Base-by-base conservation (phyloP, 2,329 filamentous ascomycete species). In the Moelleriella libera region DNA sequence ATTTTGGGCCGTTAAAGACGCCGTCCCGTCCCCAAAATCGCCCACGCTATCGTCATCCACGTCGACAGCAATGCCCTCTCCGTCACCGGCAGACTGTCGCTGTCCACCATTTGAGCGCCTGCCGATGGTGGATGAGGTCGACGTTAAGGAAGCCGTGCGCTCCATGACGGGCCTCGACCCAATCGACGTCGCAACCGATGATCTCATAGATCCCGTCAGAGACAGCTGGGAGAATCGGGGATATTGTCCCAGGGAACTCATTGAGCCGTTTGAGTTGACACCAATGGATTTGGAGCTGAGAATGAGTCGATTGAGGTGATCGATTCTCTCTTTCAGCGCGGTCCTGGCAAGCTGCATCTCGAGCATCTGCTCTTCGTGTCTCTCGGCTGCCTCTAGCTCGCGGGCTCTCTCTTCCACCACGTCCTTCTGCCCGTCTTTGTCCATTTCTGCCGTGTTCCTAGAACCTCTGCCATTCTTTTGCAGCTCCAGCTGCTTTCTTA, bases 301-400 rank as follows among this genome's bases (percentile, higher is more conserved):
- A 53, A 98, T 97, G 45, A 98, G 72, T 44, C 90, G 82, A 65
- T 97, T 98, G 44, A 98, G 73, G 64, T 98, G 92, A 61, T 96
- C 89, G 57, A 98, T 98, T 31, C 92, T 83, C 69, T 98, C 92
- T 63, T 97, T 98, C 47, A 98, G 69, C 0, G 92, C 92, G 1
- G 92, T 98, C 41, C 92, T 81, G 32, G 92, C 92, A 44, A 98
- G 76, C 62, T 98, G 92, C 86, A 98, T 97, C 65, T 98, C 92
- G 47, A 98, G 74, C 76, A 98, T 90, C 64, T 98, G 92, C 68
- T 97, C 92, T 60, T 96, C 89, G 55, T 96, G 92, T 40, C 88
- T 80, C 54, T 87, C 78, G 54, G 88, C 82, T 6, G 85, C 85
- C 64, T 96, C 87, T 55, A 83, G 79, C 61, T 92, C 82, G 14